Base-by-base conservation (phyloP, 75 land plant species). In the Picea sitchensis region DNA sequence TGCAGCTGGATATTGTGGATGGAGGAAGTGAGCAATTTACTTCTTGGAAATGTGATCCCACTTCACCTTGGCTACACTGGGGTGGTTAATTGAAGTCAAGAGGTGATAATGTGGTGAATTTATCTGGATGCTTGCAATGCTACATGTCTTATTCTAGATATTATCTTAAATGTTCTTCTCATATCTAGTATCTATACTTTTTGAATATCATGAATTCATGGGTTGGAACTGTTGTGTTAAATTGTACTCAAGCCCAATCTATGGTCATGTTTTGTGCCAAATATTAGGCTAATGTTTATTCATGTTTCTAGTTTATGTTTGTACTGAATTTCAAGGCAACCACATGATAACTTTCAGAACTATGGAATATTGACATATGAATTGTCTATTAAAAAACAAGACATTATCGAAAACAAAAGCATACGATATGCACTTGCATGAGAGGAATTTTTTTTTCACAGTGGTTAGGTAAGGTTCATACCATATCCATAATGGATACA, bases 1-100 rank as follows among this genome's bases (percentile, higher is more conserved):
- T 77, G 80, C 87, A 95, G 96, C 65, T 95, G 80, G 98, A 95
- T 83, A 93, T 95, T 30, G 91, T 91, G 98, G 98, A 95, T 63
- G 78, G 94, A 79, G 98, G 96, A 38, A 95, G 94, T 68, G 98
- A 95, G 94, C 26, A 90, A 94, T 81, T 88, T 95, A 62, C 87
- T 95, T 80, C 86, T 88, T 83, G 98, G 96, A 31, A 91, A 90
- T 79, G 92, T 90, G 31, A 87, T 93, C 77, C 98, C 98, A n/a
- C 87, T 95, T 30, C 82, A 85, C 32, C 94, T 95, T 74, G 98
- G 98, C 58, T 95, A 95, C 75, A 73, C 93, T 36, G 96, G 96
- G 56, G 98, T 95, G 75, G 98, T 95, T 47, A 95, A 95, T 81
- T 90, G 92, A 20, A 91, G 98, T 86, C 96, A 95, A 78, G 91